Evolutionary conservation across 1,284 basidiomycete genomes (phyloP), one percentile per base, ranked within the genome.

Genomic region (Lentinula novae-zelandiae): DNA sequence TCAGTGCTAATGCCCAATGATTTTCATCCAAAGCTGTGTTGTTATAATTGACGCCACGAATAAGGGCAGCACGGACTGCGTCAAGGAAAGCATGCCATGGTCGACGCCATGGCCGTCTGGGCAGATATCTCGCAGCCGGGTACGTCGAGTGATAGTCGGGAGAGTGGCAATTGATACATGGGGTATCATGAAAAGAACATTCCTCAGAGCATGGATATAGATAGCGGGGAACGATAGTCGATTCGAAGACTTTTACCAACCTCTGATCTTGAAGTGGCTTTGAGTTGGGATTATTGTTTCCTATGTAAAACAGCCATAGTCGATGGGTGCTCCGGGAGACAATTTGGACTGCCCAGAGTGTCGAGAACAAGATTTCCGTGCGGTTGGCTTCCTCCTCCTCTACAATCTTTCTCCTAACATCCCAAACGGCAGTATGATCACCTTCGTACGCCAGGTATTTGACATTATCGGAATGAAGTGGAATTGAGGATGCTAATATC

Each of bases 171-270:
- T 67, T 63, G 10, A 72, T 63, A 66, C 84, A 85, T 20, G 80
- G 80, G 8, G 63, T 67, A n/a, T 65, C 61, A 42, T 75, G 73
- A 9, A 69, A 58, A 33, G 81, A 73, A 64, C 84, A 84, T 42
- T 72, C 67, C 17, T 70, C 63, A 34, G 80, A 83, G 67, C 83
- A 84, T 12, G 83, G 81, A 72, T 84, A 86, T 20, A 68, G 52
- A 36, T 52, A 33, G n/a, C 42, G 54, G 8, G 15, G 54, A 20
- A 46, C 33, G 6, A 56, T 44, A 7, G 54, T 56, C 7, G 54
- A 44, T 34, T 56, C 54, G 1, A 42, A 27, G 15, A 56, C 54
- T 38, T 56, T 56, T 36, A 17, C 27, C 3, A 56, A 42, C 31
- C 42, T 44, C 15, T 56, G 40, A 42, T 56, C 42, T 6, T 46